A percentile compares a stretch with the other conserved stretches of the same genome.
These are phyloP conservation scores for Exophiala aquamarina DNA, from an alignment of 2,329 filamentous ascomycete species.

Conservation along the genomic window DNA sequence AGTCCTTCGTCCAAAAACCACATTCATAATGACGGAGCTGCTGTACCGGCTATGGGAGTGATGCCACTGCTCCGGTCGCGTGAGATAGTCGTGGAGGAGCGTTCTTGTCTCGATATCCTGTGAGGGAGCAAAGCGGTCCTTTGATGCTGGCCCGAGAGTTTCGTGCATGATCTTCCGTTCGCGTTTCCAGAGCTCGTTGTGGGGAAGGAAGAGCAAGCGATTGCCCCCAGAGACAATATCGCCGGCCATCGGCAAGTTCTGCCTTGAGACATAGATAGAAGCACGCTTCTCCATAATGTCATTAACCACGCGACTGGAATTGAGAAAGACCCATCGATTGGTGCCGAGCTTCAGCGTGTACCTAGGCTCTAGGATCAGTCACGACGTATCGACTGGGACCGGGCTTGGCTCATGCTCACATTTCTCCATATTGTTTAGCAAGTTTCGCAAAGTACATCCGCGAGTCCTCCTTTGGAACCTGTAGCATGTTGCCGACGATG, in stretches of 20 bases:
- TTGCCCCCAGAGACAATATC: neutral
- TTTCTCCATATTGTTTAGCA: slow-evolving; percentile 5
- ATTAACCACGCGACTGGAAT: slow-evolving; percentile 4
- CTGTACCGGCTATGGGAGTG: too few species aligned
- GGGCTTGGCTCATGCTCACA: neutral
- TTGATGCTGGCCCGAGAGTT: too few species aligned
- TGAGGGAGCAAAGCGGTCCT: too few species aligned
- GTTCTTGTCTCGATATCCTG: too few species aligned
- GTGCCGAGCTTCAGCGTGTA: slow-evolving; percentile 2
- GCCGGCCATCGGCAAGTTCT: neutral
- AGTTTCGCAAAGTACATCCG: slow-evolving; percentile 1
- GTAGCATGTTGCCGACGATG: slow-evolving; percentile 1
- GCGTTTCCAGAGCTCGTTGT: too few species aligned
- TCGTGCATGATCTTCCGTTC: too few species aligned
- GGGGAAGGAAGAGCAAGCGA: slow-evolving; percentile 47
- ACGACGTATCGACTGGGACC: neutral
- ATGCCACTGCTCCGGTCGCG: too few species aligned
- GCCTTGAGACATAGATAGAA: neutral
- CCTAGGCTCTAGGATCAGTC: neutral
- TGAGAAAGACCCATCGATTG: slow-evolving; percentile 6
- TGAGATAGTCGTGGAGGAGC: too few species aligned
- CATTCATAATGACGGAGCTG: too few species aligned
- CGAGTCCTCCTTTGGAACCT: slow-evolving; percentile 4
- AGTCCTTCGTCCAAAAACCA: too few species aligned
- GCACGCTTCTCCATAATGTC: slow-evolving; percentile 3